Conservation (phyloP, 306 rosid genomes). For the Elaeagnus macrophylla region DNA sequence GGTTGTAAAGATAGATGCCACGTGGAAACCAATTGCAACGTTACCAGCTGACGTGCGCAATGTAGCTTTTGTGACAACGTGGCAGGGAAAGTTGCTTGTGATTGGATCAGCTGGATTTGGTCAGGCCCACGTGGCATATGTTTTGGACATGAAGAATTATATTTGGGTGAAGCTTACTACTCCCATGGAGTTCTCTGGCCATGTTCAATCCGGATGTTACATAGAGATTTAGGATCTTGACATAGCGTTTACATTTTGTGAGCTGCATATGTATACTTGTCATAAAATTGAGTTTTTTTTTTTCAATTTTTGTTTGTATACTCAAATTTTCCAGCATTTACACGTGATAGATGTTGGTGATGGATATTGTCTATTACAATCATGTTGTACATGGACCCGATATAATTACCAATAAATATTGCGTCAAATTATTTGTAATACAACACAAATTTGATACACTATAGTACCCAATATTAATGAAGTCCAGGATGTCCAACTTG, state of each 20-base stretch:
- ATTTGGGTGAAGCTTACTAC: conserved; percentile 34
- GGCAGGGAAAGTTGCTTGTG: conserved; percentile 26
- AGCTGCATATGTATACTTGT: not conserved
- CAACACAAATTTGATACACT: too few relatives aligned
- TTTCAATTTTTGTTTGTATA: too few relatives aligned
- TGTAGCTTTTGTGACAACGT: conserved; percentile 28
- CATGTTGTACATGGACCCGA: too few relatives aligned
- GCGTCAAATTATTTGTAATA: too few relatives aligned
- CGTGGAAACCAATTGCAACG: conserved; percentile 33
- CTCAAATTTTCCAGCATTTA: too few relatives aligned
- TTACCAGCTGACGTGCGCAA: conserved; percentile 37
- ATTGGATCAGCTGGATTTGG: conserved; percentile 45
- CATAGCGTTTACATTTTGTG: too few relatives aligned
- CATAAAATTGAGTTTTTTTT: too few relatives aligned
- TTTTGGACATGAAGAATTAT: conserved; percentile 16
- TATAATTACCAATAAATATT: too few relatives aligned
- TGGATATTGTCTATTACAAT: too few relatives aligned
- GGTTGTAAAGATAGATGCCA: not conserved
- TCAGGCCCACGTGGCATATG: conserved; percentile 29
- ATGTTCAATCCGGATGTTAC: conserved; percentile 57
- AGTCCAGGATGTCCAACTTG: too few relatives aligned
- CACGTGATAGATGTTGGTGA: too few relatives aligned
- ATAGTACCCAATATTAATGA: too few relatives aligned
- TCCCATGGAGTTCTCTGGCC: conserved; percentile 30
- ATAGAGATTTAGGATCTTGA: conserved; percentile 30